These are phyloP conservation scores for Fusarium temperatum DNA, from an alignment of 2,329 filamentous ascomycete genomes.

Conservation along the genomic window DNA sequence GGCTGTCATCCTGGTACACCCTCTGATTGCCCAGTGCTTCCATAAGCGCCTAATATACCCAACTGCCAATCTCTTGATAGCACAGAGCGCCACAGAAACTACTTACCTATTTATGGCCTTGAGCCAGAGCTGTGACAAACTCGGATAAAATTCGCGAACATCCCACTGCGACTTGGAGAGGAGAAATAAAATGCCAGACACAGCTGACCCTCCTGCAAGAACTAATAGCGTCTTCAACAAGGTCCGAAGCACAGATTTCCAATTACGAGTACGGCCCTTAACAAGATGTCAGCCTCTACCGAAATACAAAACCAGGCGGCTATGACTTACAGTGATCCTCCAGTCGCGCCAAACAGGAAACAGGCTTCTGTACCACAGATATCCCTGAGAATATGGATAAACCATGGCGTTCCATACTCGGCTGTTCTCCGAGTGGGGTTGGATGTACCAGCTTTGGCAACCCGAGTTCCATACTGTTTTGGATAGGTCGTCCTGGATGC, in stretches of 20 bases:
- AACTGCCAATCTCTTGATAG: not conserved
- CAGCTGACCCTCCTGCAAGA: not conserved
- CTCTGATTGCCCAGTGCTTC: not conserved
- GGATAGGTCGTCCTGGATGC: not conserved
- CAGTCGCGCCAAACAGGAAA: not conserved
- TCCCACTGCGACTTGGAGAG: not conserved
- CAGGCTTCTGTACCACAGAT: not conserved
- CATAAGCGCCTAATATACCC: not conserved
- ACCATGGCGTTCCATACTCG: not conserved
- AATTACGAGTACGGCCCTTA: rapidly evolving
- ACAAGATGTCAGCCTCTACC: not conserved
- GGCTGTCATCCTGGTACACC: not conserved
- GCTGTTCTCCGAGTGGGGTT: not conserved
- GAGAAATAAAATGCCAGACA: not conserved
- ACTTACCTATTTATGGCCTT: not conserved
- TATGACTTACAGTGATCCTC: not conserved
- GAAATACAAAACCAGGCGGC: rapidly evolving
- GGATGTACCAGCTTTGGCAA: not conserved
- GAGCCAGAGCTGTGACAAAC: not conserved
- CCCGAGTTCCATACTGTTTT: not conserved
- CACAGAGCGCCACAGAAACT: not conserved
- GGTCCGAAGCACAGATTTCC: not conserved
- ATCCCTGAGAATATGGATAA: not conserved
- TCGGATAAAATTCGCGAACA: not conserved
- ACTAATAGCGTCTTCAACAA: not conserved